Evolutionary conservation across 352 stramenopile species (phyloP).

Genomic region (Peronospora destructor): DNA sequence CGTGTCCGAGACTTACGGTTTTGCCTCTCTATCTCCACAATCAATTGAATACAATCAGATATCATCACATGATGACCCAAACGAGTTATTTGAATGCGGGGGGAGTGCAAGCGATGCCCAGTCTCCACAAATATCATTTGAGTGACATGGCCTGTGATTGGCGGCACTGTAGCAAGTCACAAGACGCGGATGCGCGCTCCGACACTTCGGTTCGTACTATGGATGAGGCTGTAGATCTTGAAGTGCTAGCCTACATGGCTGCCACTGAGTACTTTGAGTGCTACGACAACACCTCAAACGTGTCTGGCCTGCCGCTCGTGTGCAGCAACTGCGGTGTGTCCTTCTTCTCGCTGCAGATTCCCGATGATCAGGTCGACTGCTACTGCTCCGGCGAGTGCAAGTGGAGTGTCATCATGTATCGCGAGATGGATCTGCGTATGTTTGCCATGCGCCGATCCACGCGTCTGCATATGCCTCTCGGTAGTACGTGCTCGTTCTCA

Average conservation of each 20-base stretch:
- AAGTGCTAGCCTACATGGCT: slow-evolving; percentile 32
- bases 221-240: slow-evolving; percentile 38
- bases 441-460: slow-evolving; percentile 33
- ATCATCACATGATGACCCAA: slow-evolving; percentile 20
- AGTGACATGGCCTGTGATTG: slow-evolving; percentile 13
- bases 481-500: slow-evolving; percentile 25
- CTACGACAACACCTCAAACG: slow-evolving; percentile 6
- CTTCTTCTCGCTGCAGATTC: slow-evolving; percentile 71
- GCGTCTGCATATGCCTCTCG: slow-evolving; percentile 6
- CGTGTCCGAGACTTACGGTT: slow-evolving; percentile 3
- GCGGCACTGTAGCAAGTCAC: slow-evolving; percentile 11
- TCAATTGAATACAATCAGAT: background rate
- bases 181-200: slow-evolving; percentile 25
- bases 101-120: slow-evolving; percentile 9
- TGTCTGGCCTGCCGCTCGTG: slow-evolving; percentile 67
- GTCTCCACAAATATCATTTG: slow-evolving; percentile 11
- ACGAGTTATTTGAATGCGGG: slow-evolving; percentile 3
- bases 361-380: slow-evolving; percentile 57
- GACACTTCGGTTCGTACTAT: slow-evolving; percentile 22
- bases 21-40: too few species aligned
- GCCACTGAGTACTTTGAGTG: slow-evolving; percentile 11
- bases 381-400: slow-evolving; percentile 87
- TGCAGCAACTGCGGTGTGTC: slow-evolving; percentile 79
- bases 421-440: slow-evolving; percentile 73
- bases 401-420: slow-evolving; percentile 85